These are phyloP conservation scores for Candolleomyces aberdarensis DNA, from an alignment of 768 basidiomycete species.

Conservation along the genomic window DNA sequence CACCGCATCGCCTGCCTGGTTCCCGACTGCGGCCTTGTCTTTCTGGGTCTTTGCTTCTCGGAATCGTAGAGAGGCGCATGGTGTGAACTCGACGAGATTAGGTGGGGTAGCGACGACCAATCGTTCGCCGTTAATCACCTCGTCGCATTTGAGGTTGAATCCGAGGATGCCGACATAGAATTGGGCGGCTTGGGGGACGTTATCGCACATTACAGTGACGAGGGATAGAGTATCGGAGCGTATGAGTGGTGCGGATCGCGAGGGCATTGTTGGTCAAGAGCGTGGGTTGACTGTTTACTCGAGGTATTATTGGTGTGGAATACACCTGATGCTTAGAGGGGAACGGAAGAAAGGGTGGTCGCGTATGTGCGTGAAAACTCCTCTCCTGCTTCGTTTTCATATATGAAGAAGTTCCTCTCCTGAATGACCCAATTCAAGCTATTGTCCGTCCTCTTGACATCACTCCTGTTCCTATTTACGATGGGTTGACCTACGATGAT, in stretches of 20 bases:
- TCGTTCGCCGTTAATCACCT: conserved; percentile 17
- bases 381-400: too few species aligned
- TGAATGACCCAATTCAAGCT: too few species aligned
- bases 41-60: conserved; percentile 11
- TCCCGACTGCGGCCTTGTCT: conserved; percentile 16
- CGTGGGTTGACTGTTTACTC: too few species aligned
- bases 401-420: too few species aligned
- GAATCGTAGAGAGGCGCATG: conserved; percentile 13
- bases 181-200: conserved; percentile 13
- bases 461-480: too few species aligned
- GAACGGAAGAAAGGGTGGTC: too few species aligned
- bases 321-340: too few species aligned
- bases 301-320: too few species aligned
- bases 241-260: conserved; percentile 13
- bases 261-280: background rate
- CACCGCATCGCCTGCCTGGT: conserved; percentile 16
- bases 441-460: too few species aligned
- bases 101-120: conserved; percentile 17
- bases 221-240: conserved; percentile 17
- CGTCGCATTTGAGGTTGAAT: conserved; percentile 19
- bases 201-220: conserved; percentile 16
- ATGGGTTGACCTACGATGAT: too few species aligned
- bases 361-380: too few species aligned
- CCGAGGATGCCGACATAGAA: conserved; percentile 19
- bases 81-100: conserved; percentile 19